Base-by-base conservation (phyloP, 345 rosid genomes). In the Excoecaria cochinchinensis region DNA sequence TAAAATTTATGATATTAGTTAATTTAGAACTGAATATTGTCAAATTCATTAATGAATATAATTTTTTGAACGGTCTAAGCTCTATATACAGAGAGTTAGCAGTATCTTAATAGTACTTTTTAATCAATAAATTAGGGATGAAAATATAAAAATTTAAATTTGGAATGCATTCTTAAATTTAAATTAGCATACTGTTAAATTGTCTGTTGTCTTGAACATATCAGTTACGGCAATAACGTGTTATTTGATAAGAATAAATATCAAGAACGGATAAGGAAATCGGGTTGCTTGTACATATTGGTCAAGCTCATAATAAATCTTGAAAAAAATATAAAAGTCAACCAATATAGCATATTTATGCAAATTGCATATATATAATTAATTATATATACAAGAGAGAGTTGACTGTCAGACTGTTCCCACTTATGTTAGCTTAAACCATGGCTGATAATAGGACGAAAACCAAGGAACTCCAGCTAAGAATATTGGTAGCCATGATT, bases 181-280 rank as follows among this genome's bases (percentile, higher is more conserved):
- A 31, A 31, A 31, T 31, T 31, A 31, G 31, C 31, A 31, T n/a
- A n/a, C n/a, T n/a, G n/a, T n/a, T n/a, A n/a, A n/a, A n/a, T n/a
- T n/a, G n/a, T n/a, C n/a, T n/a, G n/a, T n/a, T n/a, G 31, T 51
- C 4, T 17, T 51, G 11, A 25, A 2, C 5, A 55, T 55, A 14
- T 21, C 60, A 15, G 1, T 31, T 51, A n/a, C 46, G 22, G 59
- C 59, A 55, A 55, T n/a, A 55, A 19, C 19, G 8, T 31, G 59
- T 76, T 8, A 67, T 8, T 62, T 70, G 72, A 74, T 75, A 75
- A 72, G 72, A 31, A 31, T 31, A 31, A 31, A 31, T 38, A 68
- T 61, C 8, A 68, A 16, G 5, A 42, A 52, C 13, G 42, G 71
- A 80, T 48, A 75, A 78, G 76, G 67, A 42, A 60, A 5, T 3